Base-by-base conservation (phyloP, 1,284 basidiomycete genomes). In the Abortiporus biennis region DNA sequence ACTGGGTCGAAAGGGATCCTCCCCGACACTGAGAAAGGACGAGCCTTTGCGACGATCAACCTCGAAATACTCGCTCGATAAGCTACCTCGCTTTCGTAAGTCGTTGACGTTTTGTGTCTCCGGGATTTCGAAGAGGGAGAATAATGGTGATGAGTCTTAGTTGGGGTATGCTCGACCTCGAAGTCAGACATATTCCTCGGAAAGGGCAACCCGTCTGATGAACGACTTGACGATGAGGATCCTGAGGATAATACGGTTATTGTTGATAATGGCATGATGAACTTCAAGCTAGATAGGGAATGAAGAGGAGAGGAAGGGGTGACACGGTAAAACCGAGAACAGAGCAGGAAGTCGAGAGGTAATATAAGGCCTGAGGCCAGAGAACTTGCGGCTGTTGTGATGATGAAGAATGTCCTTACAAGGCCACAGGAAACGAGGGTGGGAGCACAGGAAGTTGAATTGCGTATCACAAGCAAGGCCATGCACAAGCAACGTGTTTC, bases 1-100 rank as follows among this genome's bases (percentile, higher is more conserved):
- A 76, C 69, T 9, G 80, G 73, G 59, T 87, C 84, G 40, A 86
- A 62, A 4, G 81, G 81, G 44, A 88, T 82, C 33, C 77, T 71
- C 1, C 86, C 85, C 8, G 74, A 76, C 16, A 80, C 71, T 1
- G 78, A 72, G 59, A 82, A 85, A 34, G 81, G 76, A 6, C 71
- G 70, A 33, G 74, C 65, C 59, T 80, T 85, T 22, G 76, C 71
- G 19, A 62, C 63, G 44, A 87, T 63, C 43, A 89, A 61, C 34
- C 68, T 65, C 3, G 74, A 65, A 8, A 87, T 69, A 47, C 70
- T 72, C 21, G 77, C 63, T 40, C 76, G 72, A 50, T 78, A 76
- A 13, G 74, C 61, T 15, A 67, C 59, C 45, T 84, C 79, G 34
- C 71, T 67, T 44, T 72, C 62, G 52, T 75, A 63, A 36, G 68